Conservation (phyloP, 139 green algal genomes). For the Picochlorum sp. region DNA sequence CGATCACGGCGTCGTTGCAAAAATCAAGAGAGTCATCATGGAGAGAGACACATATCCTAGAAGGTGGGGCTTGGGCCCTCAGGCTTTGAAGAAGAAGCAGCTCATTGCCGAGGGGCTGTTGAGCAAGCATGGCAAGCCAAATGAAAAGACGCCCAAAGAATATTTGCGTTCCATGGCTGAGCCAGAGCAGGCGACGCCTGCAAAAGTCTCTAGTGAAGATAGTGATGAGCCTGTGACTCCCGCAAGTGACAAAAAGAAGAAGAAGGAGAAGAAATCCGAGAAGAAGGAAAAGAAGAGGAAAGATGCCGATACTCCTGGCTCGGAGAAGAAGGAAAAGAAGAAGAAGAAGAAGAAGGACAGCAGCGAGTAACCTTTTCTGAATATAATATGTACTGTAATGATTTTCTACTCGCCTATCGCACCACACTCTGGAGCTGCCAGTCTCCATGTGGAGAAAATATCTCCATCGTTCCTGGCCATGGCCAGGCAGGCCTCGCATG, state of each 20-base stretch:
- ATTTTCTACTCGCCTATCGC: too few species aligned
- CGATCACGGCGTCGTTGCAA: conserved; percentile 92
- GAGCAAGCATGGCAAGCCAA: conserved; percentile 93
- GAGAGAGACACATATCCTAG: conserved; percentile 98
- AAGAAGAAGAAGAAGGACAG: conserved; percentile 34
- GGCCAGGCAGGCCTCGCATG: too few species aligned
- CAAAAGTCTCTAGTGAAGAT: not conserved
- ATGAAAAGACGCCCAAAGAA: conserved; percentile 88
- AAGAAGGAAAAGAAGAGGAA: conserved; percentile 51
- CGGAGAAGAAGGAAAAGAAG: conserved; percentile 46
- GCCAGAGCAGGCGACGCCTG: not conserved
- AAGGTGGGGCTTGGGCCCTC: conserved; percentile 88
- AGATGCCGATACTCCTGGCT: conserved; percentile 1
- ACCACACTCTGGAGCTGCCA: too few species aligned
- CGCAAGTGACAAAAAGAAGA: conserved; percentile 8
- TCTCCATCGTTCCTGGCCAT: too few species aligned
- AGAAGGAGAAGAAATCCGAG: conserved; percentile 20
- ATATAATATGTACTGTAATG: not conserved
- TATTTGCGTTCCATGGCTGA: conserved; percentile 47
- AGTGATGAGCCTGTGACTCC: conserved; percentile 15
- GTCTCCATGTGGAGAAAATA: too few species aligned
- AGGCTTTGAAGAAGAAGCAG: conserved; percentile 94
- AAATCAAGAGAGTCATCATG: conserved; percentile 98
- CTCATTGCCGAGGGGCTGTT: conserved; percentile 90
- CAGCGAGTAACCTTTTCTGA: not conserved